These are phyloP conservation scores for Annona cherimola DNA, from an alignment of 164 flowering plant species.

Conservation along the genomic window DNA sequence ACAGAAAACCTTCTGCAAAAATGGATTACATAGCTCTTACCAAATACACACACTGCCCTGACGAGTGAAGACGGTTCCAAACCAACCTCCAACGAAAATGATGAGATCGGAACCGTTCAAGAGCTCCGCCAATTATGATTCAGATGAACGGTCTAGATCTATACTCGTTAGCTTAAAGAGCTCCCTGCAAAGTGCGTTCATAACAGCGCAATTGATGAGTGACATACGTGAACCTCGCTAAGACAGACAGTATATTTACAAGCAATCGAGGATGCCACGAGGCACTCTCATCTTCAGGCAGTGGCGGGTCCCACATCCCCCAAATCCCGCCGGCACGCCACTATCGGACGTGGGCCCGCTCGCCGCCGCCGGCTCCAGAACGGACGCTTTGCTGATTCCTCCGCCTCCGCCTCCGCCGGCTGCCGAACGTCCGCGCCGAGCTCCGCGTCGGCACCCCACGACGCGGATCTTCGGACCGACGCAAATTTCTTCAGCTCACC, in stretches of 20 bases:
- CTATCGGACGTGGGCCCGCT: constrained; percentile 13
- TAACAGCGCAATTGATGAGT: neutral
- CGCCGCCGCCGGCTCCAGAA: constrained; percentile 13
- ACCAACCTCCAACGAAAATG: neutral
- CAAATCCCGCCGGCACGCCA: constrained; percentile 10
- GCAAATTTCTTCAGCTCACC: constrained; percentile 61
- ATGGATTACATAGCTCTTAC: neutral
- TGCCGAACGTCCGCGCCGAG: constrained; percentile 1
- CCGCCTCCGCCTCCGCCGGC: constrained; percentile 16
- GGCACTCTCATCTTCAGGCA: neutral
- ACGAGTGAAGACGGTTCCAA: neutral
- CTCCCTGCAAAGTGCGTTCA: neutral
- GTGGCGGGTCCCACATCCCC: constrained; percentile 17
- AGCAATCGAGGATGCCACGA: neutral
- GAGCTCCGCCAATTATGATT: neutral
- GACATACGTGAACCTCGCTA: too few species aligned
- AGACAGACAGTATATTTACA: neutral
- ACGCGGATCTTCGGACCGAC: constrained; percentile 53
- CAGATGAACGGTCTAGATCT: neutral
- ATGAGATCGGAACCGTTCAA: neutral
- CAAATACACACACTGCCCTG: neutral
- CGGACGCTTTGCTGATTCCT: constrained; percentile 1
- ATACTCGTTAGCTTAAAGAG: neutral
- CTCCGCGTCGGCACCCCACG: constrained; percentile 21
- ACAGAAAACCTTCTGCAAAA: neutral